phyloP scores from a whole-genome alignment of 129 eudicot genomes.

The Dittrichia graveolens region DNA sequence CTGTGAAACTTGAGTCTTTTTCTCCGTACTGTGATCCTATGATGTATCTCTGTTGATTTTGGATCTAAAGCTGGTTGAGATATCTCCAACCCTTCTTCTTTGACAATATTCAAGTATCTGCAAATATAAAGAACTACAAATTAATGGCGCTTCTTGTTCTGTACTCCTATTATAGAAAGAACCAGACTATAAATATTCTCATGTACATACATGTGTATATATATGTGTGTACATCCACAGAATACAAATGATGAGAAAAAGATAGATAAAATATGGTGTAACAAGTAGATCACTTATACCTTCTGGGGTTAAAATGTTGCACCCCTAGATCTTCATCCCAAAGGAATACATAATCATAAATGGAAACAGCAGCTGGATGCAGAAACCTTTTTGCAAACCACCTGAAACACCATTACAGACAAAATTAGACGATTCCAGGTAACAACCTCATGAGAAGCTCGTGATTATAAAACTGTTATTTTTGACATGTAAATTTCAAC shows the following conservation, averaged over 20 bases:
- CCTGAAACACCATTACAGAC: conserved; percentile 45
- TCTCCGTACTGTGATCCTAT: conserved; percentile 72
- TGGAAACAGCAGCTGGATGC: conserved; percentile 82
- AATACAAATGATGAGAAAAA: not conserved
- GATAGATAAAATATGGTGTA: conserved; percentile 7
- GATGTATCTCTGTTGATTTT: conserved; percentile 92
- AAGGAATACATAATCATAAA: conserved; percentile 84
- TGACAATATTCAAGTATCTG: conserved; percentile 81
- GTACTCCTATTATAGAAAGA: not conserved
- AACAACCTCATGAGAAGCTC: conserved; percentile 16
- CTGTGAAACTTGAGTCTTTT: conserved; percentile 64
- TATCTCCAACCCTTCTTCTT: conserved; percentile 78
- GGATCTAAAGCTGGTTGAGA: conserved; percentile 98
- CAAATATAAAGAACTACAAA: conserved; percentile 3
- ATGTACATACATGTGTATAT: not conserved
- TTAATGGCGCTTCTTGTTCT: not conserved
- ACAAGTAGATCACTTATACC: conserved; percentile 43
- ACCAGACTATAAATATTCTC: not conserved
- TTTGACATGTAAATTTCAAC: not conserved
- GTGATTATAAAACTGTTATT: not conserved
- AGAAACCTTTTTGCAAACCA: conserved; percentile 98
- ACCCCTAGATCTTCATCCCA: conserved; percentile 99
- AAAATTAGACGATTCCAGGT: not conserved
- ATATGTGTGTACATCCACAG: not conserved
- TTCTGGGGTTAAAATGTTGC: conserved; percentile 79